Evolutionary conservation across 2,329 filamentous ascomycete species (phyloP).

Genomic region (Colletotrichum trifolii): DNA sequence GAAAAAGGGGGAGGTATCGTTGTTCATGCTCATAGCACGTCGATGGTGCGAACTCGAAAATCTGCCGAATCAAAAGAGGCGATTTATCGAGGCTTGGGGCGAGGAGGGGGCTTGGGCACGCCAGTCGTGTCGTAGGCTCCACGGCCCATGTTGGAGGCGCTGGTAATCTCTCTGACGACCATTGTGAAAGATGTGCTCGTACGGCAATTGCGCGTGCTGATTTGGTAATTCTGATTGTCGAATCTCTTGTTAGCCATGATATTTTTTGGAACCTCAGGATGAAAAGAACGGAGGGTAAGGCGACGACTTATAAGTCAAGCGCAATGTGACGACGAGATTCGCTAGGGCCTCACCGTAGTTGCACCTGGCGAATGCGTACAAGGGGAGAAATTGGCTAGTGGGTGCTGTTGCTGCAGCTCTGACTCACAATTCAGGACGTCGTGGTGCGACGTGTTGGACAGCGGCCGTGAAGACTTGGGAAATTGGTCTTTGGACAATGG

Average conservation of each 20-base stretch:
- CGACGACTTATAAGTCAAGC: constrained; percentile 39
- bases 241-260: constrained; percentile 34
- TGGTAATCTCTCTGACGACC: constrained; percentile 46
- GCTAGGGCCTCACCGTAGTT: constrained; percentile 9
- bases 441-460: constrained; percentile 36
- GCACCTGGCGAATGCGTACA: constrained; percentile 19
- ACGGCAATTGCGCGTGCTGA: constrained; percentile 3
- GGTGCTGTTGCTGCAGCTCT: constrained; percentile 35
- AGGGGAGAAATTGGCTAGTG: constrained; percentile 32
- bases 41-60: constrained; percentile 1
- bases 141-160: constrained; percentile 59
- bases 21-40: constrained; percentile 23
- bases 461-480: constrained; percentile 25
- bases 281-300: constrained; percentile 33
- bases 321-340: constrained; percentile 41
- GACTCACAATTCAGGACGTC: constrained; percentile 37
- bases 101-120: constrained; percentile 58
- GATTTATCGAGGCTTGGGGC: constrained; percentile 52
- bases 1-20: constrained; percentile 2
- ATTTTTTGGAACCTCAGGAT: constrained; percentile 20
- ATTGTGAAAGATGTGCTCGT: constrained; percentile 43
- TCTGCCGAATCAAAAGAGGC: background rate
- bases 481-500: constrained; percentile 23
- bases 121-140: constrained; percentile 65
- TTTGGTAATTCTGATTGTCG: constrained; percentile 8